Evolutionary conservation across 331 rosid species (phyloP).

Genomic region (Malus hybrid): DNA sequence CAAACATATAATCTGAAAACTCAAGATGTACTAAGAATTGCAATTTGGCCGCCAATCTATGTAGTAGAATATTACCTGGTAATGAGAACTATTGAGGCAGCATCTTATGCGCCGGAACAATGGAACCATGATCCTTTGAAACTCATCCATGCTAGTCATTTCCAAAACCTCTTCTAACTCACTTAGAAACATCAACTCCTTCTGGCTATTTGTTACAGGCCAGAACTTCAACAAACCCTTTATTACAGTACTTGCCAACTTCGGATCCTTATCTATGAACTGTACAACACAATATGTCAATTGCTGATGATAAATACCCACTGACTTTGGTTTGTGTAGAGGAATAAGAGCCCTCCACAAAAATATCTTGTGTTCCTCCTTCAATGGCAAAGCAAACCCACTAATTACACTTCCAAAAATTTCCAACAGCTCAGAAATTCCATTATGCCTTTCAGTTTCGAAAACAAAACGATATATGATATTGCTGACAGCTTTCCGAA

Average conservation of each 20-base stretch:
- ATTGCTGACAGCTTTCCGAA: conserved; percentile 82
- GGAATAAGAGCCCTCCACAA: conserved; percentile 87
- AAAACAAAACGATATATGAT: conserved; percentile 79
- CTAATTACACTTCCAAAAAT: conserved; percentile 93
- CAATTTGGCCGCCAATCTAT: neutral
- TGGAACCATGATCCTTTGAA: conserved; percentile 78
- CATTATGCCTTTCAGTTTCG: conserved; percentile 87
- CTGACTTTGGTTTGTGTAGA: conserved; percentile 87
- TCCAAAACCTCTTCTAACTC: conserved; percentile 95
- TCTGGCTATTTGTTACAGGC: conserved; percentile 97
- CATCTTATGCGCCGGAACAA: conserved; percentile 63
- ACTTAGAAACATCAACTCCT: conserved; percentile 94
- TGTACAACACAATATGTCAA: conserved; percentile 84
- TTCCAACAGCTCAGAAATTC: conserved; percentile 94
- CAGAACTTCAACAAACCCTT: conserved; percentile 88
- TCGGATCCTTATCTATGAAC: conserved; percentile 92
- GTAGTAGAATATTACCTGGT: conserved; percentile 52
- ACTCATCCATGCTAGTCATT: conserved; percentile 79
- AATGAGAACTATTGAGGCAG: conserved; percentile 88
- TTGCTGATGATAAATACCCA: conserved; percentile 91
- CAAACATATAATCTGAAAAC: neutral
- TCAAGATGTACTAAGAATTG: too few relatives aligned
- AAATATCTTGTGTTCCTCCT: conserved; percentile 91
- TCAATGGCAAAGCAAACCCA: conserved; percentile 92
- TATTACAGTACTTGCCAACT: conserved; percentile 67